Percentiles rank a stretch among this genome's conserved stretches.
Conservation (phyloP, 2,329 filamentous ascomycete species). For the Beauveria bassiana region DNA sequence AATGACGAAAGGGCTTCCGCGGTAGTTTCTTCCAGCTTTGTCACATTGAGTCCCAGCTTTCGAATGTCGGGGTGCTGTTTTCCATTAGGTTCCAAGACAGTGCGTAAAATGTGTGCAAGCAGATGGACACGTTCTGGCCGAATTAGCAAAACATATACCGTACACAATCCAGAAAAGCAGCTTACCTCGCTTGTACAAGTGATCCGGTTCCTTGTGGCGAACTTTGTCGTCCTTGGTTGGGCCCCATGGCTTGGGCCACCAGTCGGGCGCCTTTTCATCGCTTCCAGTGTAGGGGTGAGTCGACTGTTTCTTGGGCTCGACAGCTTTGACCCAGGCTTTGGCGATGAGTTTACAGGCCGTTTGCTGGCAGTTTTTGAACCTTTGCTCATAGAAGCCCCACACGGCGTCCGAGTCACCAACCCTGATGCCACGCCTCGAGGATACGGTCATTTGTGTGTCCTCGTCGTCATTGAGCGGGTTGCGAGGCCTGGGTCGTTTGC, state of each 20-base stretch:
- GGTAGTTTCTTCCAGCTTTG: conserved; percentile 50
- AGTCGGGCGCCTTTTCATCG: conserved; percentile 53
- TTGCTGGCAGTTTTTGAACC: conserved; percentile 62
- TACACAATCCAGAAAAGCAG: not conserved
- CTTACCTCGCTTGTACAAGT: conserved; percentile 59
- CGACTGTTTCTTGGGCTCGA: conserved; percentile 71
- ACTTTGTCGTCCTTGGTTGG: conserved; percentile 45
- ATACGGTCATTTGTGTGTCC: conserved; percentile 30
- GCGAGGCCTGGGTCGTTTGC: conserved; percentile 27
- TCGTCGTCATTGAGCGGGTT: conserved; percentile 33
- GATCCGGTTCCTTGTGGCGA: conserved; percentile 66
- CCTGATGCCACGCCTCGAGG: conserved; percentile 36
- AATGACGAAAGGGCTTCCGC: conserved; percentile 50
- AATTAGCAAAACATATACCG: conserved; percentile 5
- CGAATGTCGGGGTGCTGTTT: conserved; percentile 44
- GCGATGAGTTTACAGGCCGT: conserved; percentile 63
- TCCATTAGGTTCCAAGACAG: conserved; percentile 44
- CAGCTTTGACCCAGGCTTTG: conserved; percentile 68
- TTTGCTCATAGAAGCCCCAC: conserved; percentile 51
- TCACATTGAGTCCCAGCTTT: conserved; percentile 45
- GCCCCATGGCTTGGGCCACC: conserved; percentile 57
- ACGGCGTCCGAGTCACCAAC: conserved; percentile 48
- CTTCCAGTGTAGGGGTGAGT: conserved; percentile 64
- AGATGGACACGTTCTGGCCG: conserved; percentile 49
- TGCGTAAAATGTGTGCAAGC: conserved; percentile 50